Evolutionary conservation across 2,329 filamentous ascomycete genomes (phyloP), one percentile per base, ranked within the genome.

Genomic region (Alternaria burnsii): DNA sequence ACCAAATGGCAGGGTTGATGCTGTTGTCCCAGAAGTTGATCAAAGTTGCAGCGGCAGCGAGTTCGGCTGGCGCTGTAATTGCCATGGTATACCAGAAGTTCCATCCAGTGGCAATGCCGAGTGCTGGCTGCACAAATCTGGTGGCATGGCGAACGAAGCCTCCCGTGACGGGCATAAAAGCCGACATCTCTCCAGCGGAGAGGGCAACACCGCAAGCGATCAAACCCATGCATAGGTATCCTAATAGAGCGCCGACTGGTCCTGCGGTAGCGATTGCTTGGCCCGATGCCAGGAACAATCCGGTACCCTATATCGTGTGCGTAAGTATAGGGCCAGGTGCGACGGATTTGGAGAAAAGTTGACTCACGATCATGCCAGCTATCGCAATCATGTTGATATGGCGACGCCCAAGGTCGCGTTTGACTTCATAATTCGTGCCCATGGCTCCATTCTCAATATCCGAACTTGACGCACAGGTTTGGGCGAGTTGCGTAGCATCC

Each of bases 31-130:
- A 93, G 74, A 89, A 93, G 74, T 92, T 87, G 63, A 93, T 90
- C 54, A 93, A 89, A 46, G 92, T 80, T 7, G 89, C 89, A 1
- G 89, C 87, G 0, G 89, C 89, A 0, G 87, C 89, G 30, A 93
- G 81, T 72, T 93, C 90, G 32, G 59, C 52, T 22, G 62, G 55
- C 30, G 46, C 56, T 3, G 47, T 32, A 12, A 60, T 55, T 16
- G 38, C 44, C 42, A 48, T 48, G 24, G 42, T 51, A 41, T 55
- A 55, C 32, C 61, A 65, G 51, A 59, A 61, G 44, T 67, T 67
- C 62, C 62, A 68, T 30, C 67, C 68, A 4, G 65, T 66, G 4
- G 68, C 69, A 22, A 64, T 47, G 32, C 53, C 81, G 41, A 83
- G 69, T 0, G 82, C 83, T 4, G 82, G 82, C 65, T 86, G 84